These are phyloP conservation scores for Fonsecaea pedrosoi DNA, from an alignment of 2,329 filamentous ascomycete species.

Conservation along the genomic window DNA sequence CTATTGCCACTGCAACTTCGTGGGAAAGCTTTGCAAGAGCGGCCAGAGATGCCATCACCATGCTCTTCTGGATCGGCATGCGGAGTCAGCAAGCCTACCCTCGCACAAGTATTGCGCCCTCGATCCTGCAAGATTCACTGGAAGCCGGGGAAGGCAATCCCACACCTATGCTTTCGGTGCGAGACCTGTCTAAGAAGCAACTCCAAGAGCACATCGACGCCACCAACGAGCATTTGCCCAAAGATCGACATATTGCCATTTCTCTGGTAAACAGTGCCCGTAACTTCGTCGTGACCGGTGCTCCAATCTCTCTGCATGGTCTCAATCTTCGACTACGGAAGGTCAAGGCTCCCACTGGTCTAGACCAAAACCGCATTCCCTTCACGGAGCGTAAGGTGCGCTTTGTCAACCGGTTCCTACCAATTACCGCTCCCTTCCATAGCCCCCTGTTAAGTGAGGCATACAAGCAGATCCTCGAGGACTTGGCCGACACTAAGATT, in stretches of 20 bases:
- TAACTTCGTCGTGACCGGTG: constrained; percentile 95
- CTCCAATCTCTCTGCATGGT: constrained; percentile 94
- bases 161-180: constrained; percentile 97
- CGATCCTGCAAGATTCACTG: constrained; percentile 87
- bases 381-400: constrained; percentile 95
- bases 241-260: constrained; percentile 91
- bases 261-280: constrained; percentile 96
- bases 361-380: constrained; percentile 93
- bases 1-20: constrained; percentile 85
- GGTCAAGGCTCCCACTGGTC: constrained; percentile 94
- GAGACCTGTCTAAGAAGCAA: constrained; percentile 83
- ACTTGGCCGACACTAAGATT: constrained; percentile 82
- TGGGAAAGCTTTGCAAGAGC: constrained; percentile 92
- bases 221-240: constrained; percentile 93
- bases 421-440: constrained; percentile 97
- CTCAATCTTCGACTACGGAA: constrained; percentile 94
- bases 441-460: constrained; percentile 90
- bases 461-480: constrained; percentile 80
- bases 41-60: constrained; percentile 79
- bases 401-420: constrained; percentile 95
- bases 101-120: constrained; percentile 88
- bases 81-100: constrained; percentile 98
- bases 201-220: constrained; percentile 96
- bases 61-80: constrained; percentile 98
- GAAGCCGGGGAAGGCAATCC: constrained; percentile 95